A percentile compares a stretch with the other conserved stretches of the same genome.
These are phyloP conservation scores for Uncinocarpus reesii DNA, from an alignment of 2,329 filamentous ascomycete genomes.

Conservation along the genomic window DNA sequence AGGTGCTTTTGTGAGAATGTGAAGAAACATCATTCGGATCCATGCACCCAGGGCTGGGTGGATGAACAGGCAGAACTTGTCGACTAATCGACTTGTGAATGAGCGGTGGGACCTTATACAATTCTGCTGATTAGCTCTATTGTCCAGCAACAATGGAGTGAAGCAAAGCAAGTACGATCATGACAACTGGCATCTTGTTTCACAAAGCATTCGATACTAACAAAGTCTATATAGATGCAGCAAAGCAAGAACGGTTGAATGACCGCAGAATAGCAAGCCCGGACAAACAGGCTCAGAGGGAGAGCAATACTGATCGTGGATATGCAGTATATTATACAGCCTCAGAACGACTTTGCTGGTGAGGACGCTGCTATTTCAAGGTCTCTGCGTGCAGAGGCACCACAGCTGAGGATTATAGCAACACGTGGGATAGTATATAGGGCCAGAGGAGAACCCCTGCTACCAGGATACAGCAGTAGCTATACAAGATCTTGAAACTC, in stretches of 20 bases:
- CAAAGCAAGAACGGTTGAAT: neutral
- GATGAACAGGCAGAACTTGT: neutral
- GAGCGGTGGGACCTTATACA: conserved; percentile 3
- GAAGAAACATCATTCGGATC: conserved; percentile 36
- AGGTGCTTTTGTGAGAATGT: conserved; percentile 26
- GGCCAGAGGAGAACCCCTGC: neutral
- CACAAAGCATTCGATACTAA: conserved; percentile 2
- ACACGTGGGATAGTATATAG: neutral
- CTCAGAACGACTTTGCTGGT: neutral
- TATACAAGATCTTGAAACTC: neutral
- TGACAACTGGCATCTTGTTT: neutral
- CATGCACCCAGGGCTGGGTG: conserved; percentile 27
- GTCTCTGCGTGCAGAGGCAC: neutral
- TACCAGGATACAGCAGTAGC: neutral
- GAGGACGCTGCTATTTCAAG: neutral
- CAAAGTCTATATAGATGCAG: neutral
- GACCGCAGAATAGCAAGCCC: neutral
- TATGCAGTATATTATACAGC: neutral
- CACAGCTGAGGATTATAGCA: neutral
- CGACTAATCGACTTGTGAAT: conserved; percentile 10
- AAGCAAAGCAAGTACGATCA: neutral
- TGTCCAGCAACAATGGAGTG: neutral
- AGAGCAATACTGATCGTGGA: conserved; percentile 8
- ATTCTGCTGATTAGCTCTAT: conserved; percentile 3
- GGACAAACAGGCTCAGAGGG: neutral